Evolutionary conservation across 2,329 filamentous ascomycete species (phyloP).

Genomic region (Xylariaceae sp.): DNA sequence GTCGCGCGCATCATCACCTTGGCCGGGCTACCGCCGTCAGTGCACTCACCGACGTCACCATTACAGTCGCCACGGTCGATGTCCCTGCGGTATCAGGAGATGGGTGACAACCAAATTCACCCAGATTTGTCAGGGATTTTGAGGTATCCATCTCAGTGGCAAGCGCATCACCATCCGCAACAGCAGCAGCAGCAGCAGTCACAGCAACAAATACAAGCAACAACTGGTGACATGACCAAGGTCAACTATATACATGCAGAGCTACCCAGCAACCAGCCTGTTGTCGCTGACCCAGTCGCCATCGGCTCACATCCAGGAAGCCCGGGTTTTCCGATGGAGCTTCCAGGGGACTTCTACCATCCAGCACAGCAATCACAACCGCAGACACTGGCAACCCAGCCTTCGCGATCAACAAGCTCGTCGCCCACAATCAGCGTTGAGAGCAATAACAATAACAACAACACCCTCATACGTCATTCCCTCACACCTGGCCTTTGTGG

Average conservation of each 20-base stretch:
- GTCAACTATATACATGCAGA: constrained; percentile 33
- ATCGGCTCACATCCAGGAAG: constrained; percentile 11
- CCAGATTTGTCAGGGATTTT: constrained; percentile 31
- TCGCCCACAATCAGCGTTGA: too few relatives aligned
- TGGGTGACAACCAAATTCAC: constrained; percentile 24
- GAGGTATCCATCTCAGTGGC: constrained; percentile 24
- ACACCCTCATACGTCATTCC: neutral
- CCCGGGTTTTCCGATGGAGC: constrained; percentile 31
- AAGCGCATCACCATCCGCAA: constrained; percentile 21
- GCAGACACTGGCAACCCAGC: constrained; percentile 24
- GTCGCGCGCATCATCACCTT: constrained; percentile 65
- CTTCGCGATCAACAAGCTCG: too few relatives aligned
- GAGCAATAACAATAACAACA: too few relatives aligned
- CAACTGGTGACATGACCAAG: constrained; percentile 19
- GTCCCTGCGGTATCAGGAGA: constrained; percentile 30
- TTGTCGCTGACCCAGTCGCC: too few relatives aligned
- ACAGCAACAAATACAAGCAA: too few relatives aligned
- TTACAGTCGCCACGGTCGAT: constrained; percentile 39
- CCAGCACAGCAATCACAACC: constrained; percentile 31
- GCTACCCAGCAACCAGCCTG: constrained; percentile 30
- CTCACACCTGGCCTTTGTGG: constrained; percentile 30
- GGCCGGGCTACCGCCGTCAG: constrained; percentile 52
- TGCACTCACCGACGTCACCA: constrained; percentile 32
- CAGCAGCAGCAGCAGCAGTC: constrained; percentile 3
- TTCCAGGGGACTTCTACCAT: constrained; percentile 46